Evolutionary conservation across 371 early-diverging fungal species (phyloP).

Genomic region (Basidiobolus meristosporus): DNA sequence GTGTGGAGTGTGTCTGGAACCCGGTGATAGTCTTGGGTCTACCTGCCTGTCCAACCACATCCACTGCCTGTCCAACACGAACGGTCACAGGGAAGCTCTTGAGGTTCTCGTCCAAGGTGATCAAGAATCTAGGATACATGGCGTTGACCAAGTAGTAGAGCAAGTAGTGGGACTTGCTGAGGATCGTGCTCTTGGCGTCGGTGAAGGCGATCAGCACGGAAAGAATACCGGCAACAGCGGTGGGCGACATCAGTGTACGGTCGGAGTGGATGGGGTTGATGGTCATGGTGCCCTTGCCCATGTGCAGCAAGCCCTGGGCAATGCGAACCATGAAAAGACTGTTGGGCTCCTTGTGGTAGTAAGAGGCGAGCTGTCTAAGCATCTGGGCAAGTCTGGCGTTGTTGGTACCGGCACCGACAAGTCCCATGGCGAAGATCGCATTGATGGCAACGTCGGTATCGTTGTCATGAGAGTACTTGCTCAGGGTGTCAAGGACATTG

Average conservation of each 20-base stretch:
- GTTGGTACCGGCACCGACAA: conserved; percentile 99
- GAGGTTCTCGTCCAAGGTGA: conserved; percentile 75
- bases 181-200: conserved; percentile 67
- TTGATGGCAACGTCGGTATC: conserved; percentile 86
- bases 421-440: conserved; percentile 96
- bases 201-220: conserved; percentile 76
- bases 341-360: conserved; percentile 89
- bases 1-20: conserved; percentile 96
- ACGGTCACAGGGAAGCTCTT: conserved; percentile 66
- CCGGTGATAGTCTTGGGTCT: conserved; percentile 96
- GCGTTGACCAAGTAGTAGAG: conserved; percentile 84
- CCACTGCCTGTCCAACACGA: conserved; percentile 97
- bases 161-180: conserved; percentile 78
- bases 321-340: conserved; percentile 86
- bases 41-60: conserved; percentile 98
- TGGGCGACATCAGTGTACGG: conserved; percentile 76
- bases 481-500: conserved; percentile 82
- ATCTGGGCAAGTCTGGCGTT: conserved; percentile 96
- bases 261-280: conserved; percentile 88
- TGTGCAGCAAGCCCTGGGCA: conserved; percentile 93
- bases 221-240: conserved; percentile 78
- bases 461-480: conserved; percentile 93
- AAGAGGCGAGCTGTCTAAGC: conserved; percentile 89
- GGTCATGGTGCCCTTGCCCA: conserved; percentile 96
- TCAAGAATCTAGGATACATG: conserved; percentile 94